Evolutionary conservation across 2,329 filamentous ascomycete genomes (phyloP), one percentile per base, ranked within the genome.

Genomic region (Fusarium neocosmosporiellum): DNA sequence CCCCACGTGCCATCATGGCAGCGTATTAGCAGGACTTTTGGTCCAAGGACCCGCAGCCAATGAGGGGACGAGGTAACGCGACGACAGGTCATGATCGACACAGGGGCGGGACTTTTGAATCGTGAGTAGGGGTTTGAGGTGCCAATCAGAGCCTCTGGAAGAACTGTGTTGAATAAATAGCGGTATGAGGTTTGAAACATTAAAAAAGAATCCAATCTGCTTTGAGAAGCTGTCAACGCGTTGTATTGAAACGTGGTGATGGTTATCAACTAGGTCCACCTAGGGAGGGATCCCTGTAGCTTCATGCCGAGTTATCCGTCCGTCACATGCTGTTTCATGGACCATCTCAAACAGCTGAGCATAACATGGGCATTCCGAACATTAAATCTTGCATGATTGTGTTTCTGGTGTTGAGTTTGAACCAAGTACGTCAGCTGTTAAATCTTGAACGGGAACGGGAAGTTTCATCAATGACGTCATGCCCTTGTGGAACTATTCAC

Each of bases 1-100:
- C 37, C 63, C 74, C 74, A 76, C 70, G 74, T 76, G 74, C 65
- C 46, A 58, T 70, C 34, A 46, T 64, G 22, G 50, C 46, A 64
- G 62, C 43, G 67, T 55, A 73, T 71, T 65, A 66, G 33, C 59
- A 76, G 74, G 74, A 67, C 64, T 50, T 46, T 65, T 67, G 64
- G 67, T 55, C 34, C 69, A 43, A 63, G 65, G 65, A 62, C 55
- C 36, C 22, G 7, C 65, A 55, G 46, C 74, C 74, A 76, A 76
- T 76, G n/a, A 37, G 53, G 20, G 18, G 5, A 11, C 65, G 7
- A n/a, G 48, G 11, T 27, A 22, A 39, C 16, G 34, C 63, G 27
- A 63, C 14, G 55, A n/a, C 33, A 34, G 58, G 31, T 43, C 33
- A 37, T 31, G 72, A 76, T 76, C 69, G 67, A 65, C 66, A 63